Percentiles rank a stretch among this genome's conserved stretches.
These are phyloP conservation scores for Spathaspora sp. DNA, from an alignment of 1,139 yeast species.

Conservation along the genomic window DNA sequence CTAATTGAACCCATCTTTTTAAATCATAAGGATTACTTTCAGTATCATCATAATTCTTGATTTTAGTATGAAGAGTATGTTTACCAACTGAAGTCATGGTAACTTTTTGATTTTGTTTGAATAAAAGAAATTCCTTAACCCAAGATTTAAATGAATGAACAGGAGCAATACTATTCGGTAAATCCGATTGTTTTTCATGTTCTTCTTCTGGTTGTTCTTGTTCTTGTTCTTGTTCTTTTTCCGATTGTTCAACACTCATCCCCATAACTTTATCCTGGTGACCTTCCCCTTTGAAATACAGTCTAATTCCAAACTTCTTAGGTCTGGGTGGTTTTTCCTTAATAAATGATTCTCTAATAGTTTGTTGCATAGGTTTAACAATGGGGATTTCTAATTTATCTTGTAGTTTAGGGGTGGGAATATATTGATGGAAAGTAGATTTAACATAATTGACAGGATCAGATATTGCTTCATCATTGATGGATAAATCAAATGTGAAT, in stretches of 20 bases:
- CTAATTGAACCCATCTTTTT: conserved; percentile 25
- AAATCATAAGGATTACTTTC: conserved; percentile 23
- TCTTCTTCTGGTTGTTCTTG: neutral
- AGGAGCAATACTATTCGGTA: neutral
- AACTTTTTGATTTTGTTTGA: conserved; percentile 8
- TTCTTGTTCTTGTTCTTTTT: conserved; percentile 1
- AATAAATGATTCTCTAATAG: conserved; percentile 13
- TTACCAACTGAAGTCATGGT: conserved; percentile 3
- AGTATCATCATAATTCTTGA: conserved; percentile 24
- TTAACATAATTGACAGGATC: conserved; percentile 12
- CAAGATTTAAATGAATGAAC: conserved; percentile 17
- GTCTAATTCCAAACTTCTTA: conserved; percentile 1
- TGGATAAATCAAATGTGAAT: conserved; percentile 7
- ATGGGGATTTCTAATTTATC: conserved; percentile 13
- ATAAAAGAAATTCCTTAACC: conserved; percentile 18
- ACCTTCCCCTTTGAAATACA: conserved; percentile 1
- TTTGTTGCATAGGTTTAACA: conserved; percentile 9
- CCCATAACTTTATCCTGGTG: conserved; percentile 1
- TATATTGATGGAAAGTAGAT: conserved; percentile 13
- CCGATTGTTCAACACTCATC: neutral
- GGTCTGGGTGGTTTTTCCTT: conserved; percentile 5
- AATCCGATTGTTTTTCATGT: neutral
- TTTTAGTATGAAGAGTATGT: conserved; percentile 17
- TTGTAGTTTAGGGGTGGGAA: conserved; percentile 12
- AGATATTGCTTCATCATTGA: conserved; percentile 13